Evolutionary conservation across 495 filamentous ascomycete genomes (phyloP).

Genomic region (Penicillium subrubescens): DNA sequence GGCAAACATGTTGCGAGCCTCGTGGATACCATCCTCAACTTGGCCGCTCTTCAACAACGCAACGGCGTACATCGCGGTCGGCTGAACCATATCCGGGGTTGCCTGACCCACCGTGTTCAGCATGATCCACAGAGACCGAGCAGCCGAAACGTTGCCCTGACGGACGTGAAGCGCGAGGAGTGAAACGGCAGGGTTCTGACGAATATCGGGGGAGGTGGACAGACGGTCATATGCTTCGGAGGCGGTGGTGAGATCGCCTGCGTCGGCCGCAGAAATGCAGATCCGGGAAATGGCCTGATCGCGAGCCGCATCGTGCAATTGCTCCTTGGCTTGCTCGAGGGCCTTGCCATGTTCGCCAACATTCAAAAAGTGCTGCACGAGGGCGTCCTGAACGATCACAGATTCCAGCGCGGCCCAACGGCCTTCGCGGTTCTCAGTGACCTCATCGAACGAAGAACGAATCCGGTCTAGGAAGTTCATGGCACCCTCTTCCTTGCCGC

Average conservation of each 20-base stretch:
- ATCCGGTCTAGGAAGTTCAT: slow-evolving; percentile 82
- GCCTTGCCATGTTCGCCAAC: slow-evolving; percentile 66
- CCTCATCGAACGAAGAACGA: slow-evolving; percentile 56
- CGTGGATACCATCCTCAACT: slow-evolving; percentile 70
- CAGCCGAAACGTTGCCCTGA: slow-evolving; percentile 71
- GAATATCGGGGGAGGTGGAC: slow-evolving; percentile 47
- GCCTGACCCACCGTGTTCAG: slow-evolving; percentile 62
- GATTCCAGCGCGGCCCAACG: slow-evolving; percentile 63
- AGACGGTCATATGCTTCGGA: slow-evolving; percentile 64
- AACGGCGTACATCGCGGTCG: slow-evolving; percentile 82
- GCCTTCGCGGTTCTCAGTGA: slow-evolving; percentile 54
- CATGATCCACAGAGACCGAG: slow-evolving; percentile 74
- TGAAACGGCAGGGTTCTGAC: slow-evolving; percentile 71
- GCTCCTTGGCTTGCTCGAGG: slow-evolving; percentile 60
- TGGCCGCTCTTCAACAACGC: slow-evolving; percentile 80
- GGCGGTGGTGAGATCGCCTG: slow-evolving; percentile 69
- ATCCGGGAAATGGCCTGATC: slow-evolving; percentile 59
- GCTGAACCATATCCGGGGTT: slow-evolving; percentile 73
- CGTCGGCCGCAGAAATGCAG: slow-evolving; percentile 75
- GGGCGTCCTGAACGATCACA: slow-evolving; percentile 67
- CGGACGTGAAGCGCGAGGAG: slow-evolving; percentile 85
- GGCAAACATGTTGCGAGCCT: slow-evolving; percentile 80
- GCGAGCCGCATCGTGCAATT: slow-evolving; percentile 49
- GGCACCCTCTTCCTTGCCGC: slow-evolving; percentile 75
- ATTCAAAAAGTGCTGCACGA: slow-evolving; percentile 71